Conservation (phyloP, 352 stramenopile species). For the Phytophthora pisi region DNA sequence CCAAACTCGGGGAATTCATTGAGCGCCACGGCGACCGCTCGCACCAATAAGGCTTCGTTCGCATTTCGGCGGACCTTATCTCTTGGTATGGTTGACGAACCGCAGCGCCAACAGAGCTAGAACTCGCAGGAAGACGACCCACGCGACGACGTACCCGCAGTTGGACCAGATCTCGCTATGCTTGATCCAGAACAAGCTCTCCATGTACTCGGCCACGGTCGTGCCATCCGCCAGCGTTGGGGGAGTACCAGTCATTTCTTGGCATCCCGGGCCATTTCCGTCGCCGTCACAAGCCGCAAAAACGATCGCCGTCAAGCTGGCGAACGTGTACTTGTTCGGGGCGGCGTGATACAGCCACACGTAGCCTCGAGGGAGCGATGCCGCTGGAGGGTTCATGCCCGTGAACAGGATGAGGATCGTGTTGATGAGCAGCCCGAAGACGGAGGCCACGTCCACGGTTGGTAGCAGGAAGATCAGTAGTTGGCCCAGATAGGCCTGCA, state of each 20-base stretch:
- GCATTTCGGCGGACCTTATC: no score
- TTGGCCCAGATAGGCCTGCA: no score
- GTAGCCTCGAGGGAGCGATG: constrained; percentile 37
- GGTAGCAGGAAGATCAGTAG: no score
- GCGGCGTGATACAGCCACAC: constrained; percentile 42
- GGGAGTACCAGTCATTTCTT: constrained; percentile 28
- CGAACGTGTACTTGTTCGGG: constrained; percentile 40
- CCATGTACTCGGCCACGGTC: constrained; percentile 39
- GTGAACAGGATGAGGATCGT: no score
- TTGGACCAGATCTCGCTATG: constrained; percentile 35
- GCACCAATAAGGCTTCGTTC: no score
- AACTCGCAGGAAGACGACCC: constrained; percentile 6
- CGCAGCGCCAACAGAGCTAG: no score
- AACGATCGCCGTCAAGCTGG: constrained; percentile 34
- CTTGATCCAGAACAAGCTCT: constrained; percentile 33
- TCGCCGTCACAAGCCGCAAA: constrained; percentile 26
- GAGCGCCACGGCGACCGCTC: no score
- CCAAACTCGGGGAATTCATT: no score
- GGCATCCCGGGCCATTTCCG: constrained; percentile 22
- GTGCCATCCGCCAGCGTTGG: constrained; percentile 25
- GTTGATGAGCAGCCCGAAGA: no score
- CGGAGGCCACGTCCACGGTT: no score
- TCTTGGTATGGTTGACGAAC: no score
- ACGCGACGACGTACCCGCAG: constrained; percentile 22
- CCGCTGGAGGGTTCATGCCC: no score